These are phyloP conservation scores for Phytophthora sp. DNA, from an alignment of 352 stramenopile genomes.

Conservation along the genomic window DNA sequence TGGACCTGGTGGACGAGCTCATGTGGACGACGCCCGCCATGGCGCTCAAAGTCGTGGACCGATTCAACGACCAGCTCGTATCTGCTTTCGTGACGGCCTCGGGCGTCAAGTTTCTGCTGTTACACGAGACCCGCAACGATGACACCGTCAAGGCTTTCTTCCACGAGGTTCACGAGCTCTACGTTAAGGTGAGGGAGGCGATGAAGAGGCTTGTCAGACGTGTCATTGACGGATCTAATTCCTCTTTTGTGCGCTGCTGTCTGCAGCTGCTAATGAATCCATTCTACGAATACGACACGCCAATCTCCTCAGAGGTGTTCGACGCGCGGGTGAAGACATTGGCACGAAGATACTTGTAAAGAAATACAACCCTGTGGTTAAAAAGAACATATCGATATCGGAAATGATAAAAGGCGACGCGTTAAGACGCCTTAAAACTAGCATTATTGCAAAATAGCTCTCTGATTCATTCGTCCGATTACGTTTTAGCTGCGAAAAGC, in stretches of 20 bases:
- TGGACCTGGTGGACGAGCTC: constrained; percentile 96
- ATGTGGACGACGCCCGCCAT: constrained; percentile 95
- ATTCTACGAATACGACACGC: constrained; percentile 96
- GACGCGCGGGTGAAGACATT: constrained; percentile 91
- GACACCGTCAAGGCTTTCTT: constrained; percentile 97
- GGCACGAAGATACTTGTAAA: constrained; percentile 87
- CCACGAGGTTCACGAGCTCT: constrained; percentile 97
- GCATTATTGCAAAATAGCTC: constrained; percentile 69
- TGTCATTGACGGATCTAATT: constrained; percentile 7
- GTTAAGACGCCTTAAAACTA: constrained; percentile 27
- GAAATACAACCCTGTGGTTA: background rate
- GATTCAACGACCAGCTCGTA: constrained; percentile 98
- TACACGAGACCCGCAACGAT: constrained; percentile 95
- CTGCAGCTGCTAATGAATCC: constrained; percentile 94
- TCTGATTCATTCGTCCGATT: constrained; percentile 44
- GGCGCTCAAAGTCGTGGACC: constrained; percentile 92
- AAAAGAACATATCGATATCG: background rate
- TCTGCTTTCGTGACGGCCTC: constrained; percentile 96
- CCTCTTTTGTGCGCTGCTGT: constrained; percentile 9
- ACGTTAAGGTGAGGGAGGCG: constrained; percentile 90
- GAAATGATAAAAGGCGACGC: constrained; percentile 19
- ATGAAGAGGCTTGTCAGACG: background rate
- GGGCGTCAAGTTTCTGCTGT: constrained; percentile 96
- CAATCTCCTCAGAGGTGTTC: constrained; percentile 94
- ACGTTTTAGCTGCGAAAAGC: constrained; percentile 35